These are phyloP conservation scores for Yamadazyma diddensiae DNA, from an alignment of 1,139 yeast species.

Conservation along the genomic window DNA sequence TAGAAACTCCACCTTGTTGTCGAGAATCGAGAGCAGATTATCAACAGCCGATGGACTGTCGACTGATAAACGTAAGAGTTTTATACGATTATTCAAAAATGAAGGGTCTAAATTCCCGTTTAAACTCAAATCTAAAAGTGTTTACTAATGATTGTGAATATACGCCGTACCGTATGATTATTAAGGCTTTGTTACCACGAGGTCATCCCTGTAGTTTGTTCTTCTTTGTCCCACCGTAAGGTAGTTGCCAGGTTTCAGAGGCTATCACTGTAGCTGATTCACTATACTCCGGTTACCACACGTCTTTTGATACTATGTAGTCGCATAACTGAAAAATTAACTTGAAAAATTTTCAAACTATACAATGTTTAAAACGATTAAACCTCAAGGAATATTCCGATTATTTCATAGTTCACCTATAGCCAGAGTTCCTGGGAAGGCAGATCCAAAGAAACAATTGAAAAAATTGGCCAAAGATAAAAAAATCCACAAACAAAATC, in stretches of 20 bases:
- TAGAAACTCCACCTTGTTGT: constrained; percentile 9
- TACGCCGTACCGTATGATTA: background rate
- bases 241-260: too few species aligned
- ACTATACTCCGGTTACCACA: too few species aligned
- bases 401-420: constrained; percentile 5
- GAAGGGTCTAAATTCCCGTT: constrained; percentile 17
- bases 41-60: constrained; percentile 4
- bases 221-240: too few species aligned
- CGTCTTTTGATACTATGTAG: background rate
- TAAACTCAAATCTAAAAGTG: constrained; percentile 18
- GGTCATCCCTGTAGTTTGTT: too few species aligned
- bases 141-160: constrained; percentile 10
- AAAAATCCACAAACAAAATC: constrained; percentile 43
- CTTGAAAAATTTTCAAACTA: constrained; percentile 4
- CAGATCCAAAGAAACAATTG: constrained; percentile 21
- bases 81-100: constrained; percentile 16
- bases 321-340: constrained; percentile 2
- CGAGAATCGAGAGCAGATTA: constrained; percentile 10
- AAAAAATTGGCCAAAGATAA: constrained; percentile 34
- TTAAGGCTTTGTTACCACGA: too few species aligned
- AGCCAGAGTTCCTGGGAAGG: constrained; percentile 5
- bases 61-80: constrained; percentile 15
- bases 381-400: constrained; percentile 1
- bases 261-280: too few species aligned
- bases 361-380: constrained; percentile 1